A percentile compares a stretch with the other conserved stretches of the same genome.
Conservation (phyloP, 2,329 filamentous ascomycete species). For the Lasiodiplodia sp. region DNA sequence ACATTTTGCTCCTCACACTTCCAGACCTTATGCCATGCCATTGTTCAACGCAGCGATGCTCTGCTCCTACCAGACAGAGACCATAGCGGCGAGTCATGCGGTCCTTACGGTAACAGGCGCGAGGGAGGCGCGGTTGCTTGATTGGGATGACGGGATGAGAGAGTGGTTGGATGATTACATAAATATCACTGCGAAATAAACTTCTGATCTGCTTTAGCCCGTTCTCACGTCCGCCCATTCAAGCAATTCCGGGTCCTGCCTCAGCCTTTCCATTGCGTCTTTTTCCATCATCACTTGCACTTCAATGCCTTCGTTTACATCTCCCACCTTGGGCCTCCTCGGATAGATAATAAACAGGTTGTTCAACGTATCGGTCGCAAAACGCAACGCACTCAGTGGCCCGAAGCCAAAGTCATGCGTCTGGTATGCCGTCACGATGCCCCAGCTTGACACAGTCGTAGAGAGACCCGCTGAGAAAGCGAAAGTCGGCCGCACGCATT, state of each 20-base stretch:
- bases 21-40: too few species aligned
- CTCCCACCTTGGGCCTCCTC: slow-evolving; percentile 29
- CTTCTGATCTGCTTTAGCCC: too few species aligned
- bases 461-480: slow-evolving; percentile 36
- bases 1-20: too few species aligned
- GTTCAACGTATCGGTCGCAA: slow-evolving; percentile 33
- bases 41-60: too few species aligned
- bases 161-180: too few species aligned
- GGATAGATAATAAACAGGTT: slow-evolving; percentile 34
- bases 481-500: slow-evolving; percentile 32
- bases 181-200: too few species aligned
- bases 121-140: too few species aligned
- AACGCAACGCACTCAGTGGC: slow-evolving; percentile 32
- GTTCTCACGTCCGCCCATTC: slow-evolving; percentile 29
- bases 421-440: slow-evolving; percentile 35
- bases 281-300: slow-evolving; percentile 33
- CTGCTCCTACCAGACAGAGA: too few species aligned
- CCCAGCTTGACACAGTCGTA: slow-evolving; percentile 39
- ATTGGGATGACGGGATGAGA: too few species aligned
- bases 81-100: too few species aligned
- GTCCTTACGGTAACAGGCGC: too few species aligned
- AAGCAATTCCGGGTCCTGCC: slow-evolving; percentile 34
- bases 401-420: slow-evolving; percentile 44
- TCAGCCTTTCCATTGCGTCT: slow-evolving; percentile 31
- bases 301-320: slow-evolving; percentile 35